Base-by-base conservation (phyloP, 2,329 filamentous ascomycete genomes). In the Phyllosticta ampelicida region DNA sequence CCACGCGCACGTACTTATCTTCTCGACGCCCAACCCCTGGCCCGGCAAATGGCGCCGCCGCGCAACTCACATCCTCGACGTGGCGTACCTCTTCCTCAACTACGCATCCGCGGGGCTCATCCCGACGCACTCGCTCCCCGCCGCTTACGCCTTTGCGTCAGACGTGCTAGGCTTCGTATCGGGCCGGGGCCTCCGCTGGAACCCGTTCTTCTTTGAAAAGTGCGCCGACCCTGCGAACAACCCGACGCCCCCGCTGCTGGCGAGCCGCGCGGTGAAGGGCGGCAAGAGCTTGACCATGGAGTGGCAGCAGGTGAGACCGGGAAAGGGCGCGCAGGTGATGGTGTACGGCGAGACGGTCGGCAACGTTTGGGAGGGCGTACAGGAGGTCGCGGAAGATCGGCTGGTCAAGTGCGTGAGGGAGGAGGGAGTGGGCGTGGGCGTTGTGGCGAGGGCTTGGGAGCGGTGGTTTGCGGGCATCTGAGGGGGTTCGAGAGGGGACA, bases 11-110 rank as follows among this genome's bases (percentile, higher is more conserved):
- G 53, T 71, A 66, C 58, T 62, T 53, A 66, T 70, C 56, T 68
- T 71, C 60, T 69, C 70, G 30, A 65, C 68, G 54, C 64, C 65
- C 2, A 71, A 67, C 44, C 70, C 69, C 0, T 71, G 70, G 70
- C 66, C 67, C 28, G 70, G 70, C 5, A 60, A 63, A 1, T 71
- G 67, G 62, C 61, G 69, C 59, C 68, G 68, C 29, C 63, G 68
- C 61, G 66, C 70, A 9, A 66, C 66, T 4, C 70, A 71, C 30
- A 68, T 71, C 52, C 63, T 70, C 9, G 70, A 71, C 53, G 65
- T 70, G 5, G 61, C 68, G 5, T 68, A 63, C 29, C 56, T 71
- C 9, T 71, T 71, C 58, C 66, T 70, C 26, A 70, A 70, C 55
- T 71, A 63, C 60, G 70, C 70, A 52, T 63, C 66, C 19, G 60